Conservation (phyloP, 2,329 filamentous ascomycete genomes). For the Grosmannia serpens region DNA sequence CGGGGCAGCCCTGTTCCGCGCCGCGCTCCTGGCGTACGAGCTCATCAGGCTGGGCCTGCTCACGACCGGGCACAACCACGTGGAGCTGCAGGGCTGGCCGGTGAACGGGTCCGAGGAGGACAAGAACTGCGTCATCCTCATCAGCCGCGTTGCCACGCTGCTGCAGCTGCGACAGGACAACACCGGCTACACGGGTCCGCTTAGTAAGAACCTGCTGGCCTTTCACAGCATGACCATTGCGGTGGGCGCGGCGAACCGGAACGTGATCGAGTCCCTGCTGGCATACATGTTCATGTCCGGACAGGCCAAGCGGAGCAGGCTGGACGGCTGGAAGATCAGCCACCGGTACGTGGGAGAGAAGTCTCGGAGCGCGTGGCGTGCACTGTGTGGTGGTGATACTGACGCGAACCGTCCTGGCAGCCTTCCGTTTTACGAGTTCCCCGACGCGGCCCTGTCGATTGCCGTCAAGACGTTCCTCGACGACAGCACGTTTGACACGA, state of each 20-base stretch:
- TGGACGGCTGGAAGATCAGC: conserved; percentile 57
- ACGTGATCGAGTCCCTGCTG: conserved; percentile 73
- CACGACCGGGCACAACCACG: conserved; percentile 51
- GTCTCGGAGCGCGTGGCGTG: background rate
- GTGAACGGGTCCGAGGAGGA: conserved; percentile 56
- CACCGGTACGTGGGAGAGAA: conserved; percentile 50
- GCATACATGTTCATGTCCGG: conserved; percentile 71
- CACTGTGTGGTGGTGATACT: background rate
- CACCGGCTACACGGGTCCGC: conserved; percentile 86
- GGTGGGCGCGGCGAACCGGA: conserved; percentile 67
- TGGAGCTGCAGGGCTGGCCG: conserved; percentile 43
- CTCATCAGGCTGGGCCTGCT: conserved; percentile 70
- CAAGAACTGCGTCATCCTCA: conserved; percentile 64
- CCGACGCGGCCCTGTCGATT: conserved; percentile 66
- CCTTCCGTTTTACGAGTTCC: conserved; percentile 27
- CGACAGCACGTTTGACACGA: conserved; percentile 46
- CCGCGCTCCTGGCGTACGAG: conserved; percentile 74
- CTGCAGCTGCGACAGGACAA: conserved; percentile 70
- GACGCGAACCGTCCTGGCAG: background rate
- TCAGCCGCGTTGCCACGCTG: conserved; percentile 77
- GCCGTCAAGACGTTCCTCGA: conserved; percentile 65
- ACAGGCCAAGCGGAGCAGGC: conserved; percentile 60
- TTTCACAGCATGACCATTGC: conserved; percentile 77
- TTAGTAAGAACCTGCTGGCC: conserved; percentile 78
- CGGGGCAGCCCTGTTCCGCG: conserved; percentile 53